Conservation (phyloP, 257 asterid genomes). For the Galeopsis tetrahit region DNA sequence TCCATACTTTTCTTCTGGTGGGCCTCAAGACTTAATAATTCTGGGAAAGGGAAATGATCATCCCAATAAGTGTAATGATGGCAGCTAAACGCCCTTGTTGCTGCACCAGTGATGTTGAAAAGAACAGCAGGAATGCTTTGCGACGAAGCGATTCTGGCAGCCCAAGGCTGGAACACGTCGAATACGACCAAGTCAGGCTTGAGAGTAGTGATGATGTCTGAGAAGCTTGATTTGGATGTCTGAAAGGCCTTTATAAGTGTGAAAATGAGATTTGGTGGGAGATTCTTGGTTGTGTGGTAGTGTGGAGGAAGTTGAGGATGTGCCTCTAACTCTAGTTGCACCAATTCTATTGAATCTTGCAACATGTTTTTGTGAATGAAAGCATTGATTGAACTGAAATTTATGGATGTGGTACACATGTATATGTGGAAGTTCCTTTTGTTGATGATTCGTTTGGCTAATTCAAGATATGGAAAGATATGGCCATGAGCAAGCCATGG, state of each 20-base stretch:
- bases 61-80: neutral
- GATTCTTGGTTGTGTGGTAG: constrained; percentile 23
- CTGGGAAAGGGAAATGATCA: neutral
- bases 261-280: constrained; percentile 16
- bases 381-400: constrained; percentile 29
- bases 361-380: neutral
- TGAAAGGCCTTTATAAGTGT: constrained; percentile 24
- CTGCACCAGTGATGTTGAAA: constrained; percentile 12
- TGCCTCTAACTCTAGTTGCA: constrained; percentile 17
- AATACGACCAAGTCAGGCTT: constrained; percentile 23
- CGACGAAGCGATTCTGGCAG: constrained; percentile 9
- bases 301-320: constrained; percentile 19
- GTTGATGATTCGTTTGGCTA: constrained; percentile 46
- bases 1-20: constrained; percentile 9
- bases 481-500: too few relatives aligned
- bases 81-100: neutral
- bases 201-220: constrained; percentile 4
- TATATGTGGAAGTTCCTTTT: constrained; percentile 27
- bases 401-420: constrained; percentile 40
- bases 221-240: constrained; percentile 17
- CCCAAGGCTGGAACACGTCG: constrained; percentile 34
- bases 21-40: neutral
- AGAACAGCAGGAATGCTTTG: constrained; percentile 19
- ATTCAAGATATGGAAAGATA: constrained; percentile 30
- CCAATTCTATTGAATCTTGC: neutral